Base-by-base conservation (phyloP, 257 asterid genomes). In the Euphrasia confusa region DNA sequence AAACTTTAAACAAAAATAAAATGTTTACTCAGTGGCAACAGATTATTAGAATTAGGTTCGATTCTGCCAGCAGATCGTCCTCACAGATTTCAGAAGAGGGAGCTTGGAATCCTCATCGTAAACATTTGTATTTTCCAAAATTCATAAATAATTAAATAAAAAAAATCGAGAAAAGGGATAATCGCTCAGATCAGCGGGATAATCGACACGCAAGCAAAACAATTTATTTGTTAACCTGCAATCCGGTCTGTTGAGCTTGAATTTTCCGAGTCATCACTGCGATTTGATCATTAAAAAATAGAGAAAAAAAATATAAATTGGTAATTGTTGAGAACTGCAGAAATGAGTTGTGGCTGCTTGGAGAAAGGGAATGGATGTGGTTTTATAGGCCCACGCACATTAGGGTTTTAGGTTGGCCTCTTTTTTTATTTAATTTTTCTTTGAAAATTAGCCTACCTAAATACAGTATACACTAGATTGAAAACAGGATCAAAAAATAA, bases 201-300 rank as follows among this genome's bases (percentile, higher is more conserved):
- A 57, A 49, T 86, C 95, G 95, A 86, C 95, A 49, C 7, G 53
- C 53, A 47, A 13, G 53, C 17, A 45, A 45, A 45, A 10, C 7
- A 47, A 21, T 21, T 11, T 2, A 1, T 2, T 42, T 45, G 55
- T 35, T 1, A 65, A 69, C 87, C 89, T 83, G 85, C 88, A 75
- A 68, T 86, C 80, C 85, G 92, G 92, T 86, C 95, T 86, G 95
- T 86, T 86, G 95, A 86, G 95, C 92, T 86, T 86, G 95, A 86
- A 83, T 63, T 72, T 72, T 72, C 61, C 37, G 52, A 81, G 90
- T 86, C 90, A 74, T 86, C 90, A 83, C 74, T 11, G 88, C 85
- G 79, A 83, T 35, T 37, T 2, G 5, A 35, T 7, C 0, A 37
- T 33, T 1, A 33, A 1, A 33, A 33, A 33, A 33, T 4, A 4